Base-by-base conservation (phyloP, 1,284 basidiomycete species). In the Marasmius oreades region DNA sequence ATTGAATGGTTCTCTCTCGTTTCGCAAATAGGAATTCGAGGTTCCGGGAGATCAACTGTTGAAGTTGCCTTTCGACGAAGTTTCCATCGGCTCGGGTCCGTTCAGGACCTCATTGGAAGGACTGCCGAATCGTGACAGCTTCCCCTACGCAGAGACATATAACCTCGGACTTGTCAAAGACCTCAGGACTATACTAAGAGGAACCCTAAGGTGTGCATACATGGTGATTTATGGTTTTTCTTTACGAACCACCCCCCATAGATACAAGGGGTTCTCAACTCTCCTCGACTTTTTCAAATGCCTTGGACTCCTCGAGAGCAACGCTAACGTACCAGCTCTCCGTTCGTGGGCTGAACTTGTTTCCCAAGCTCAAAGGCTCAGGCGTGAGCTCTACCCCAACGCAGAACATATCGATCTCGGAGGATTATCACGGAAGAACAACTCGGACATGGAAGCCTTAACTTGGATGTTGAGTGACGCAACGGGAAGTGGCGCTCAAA, bases 51-150 rank as follows among this genome's bases (percentile, higher is more conserved):
- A 78, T 16, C 66, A 79, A 12, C 67, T 95, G 12, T 70, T 95
- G 55, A 71, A 70, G 51, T 74, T 77, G 14, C 73, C 79, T 63
- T 93, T 94, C 69, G 75, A 81, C 0, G 67, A 81, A 8, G 77
- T 95, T 1, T 84, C 87, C 0, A 72, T 95, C 34, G 84, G 86
- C 50, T 75, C 80, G 20, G 22, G 28, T 3, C 11, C 48, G 50
- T 44, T 22, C 48, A 81, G 86, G 1, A 77, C 94, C 45, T 80
- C 78, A 46, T 75, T 98, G 28, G 95, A 98, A 67, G 95, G 94
- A 1, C 74, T 97, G 20, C 88, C 95, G 16, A 98, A 98, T 72
- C 77, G 95, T 37, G 84, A 97, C 70, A 93, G 92, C 61, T 70
- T 95, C 12, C 76, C 82, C 0, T 98, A 97, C 68, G 82, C 82